Base-by-base conservation (phyloP, 768 basidiomycete genomes). In the Mycena belliarum region DNA sequence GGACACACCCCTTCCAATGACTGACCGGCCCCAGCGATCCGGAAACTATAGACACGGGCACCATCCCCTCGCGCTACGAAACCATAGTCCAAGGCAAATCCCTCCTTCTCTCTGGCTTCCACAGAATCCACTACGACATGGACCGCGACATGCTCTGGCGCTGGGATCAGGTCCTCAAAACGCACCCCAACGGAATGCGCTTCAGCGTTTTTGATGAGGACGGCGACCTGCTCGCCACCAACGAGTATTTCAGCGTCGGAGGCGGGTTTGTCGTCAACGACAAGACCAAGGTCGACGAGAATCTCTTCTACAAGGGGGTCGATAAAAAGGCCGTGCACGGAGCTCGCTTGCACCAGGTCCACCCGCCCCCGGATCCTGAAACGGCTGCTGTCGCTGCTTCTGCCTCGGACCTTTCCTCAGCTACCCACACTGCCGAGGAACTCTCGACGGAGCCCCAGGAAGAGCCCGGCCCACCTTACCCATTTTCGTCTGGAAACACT, bases 221-320 rank as follows among this genome's bases (percentile, higher is more conserved):
- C n/a, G 95, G 95, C 2, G 85, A 91, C 61, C 74, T 98, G 58
- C 76, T 98, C 55, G 95, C 95, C 1, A 95, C 93, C 14, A 98
- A 98, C 64, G 91, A 95, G 69, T 98, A 96, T 66, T 97, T 92
- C 69, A 93, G 90, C 52, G 93, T 97, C 47, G 93, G 94, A 3
- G 94, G 94, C 42, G 94, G 94, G 3, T 97, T 96, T 68, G 94
- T 96, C 4, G 93, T 97, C 24, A 97, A 97, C 66, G 91, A 95
- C 38, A 91, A 93, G 70, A 97, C 94, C 2, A 89, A 95, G 79
- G 92, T 87, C 52, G 93, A 93, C 64, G 95, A 98, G 75, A 98
- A 98, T 68, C 69, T 97, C 60, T 98, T 92, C 70, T 98, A 97
- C 79, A 93, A 93, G 72, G 86, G 91, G 18, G 90, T 95, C 25